Evolutionary conservation across 768 basidiomycete genomes (phyloP), one percentile per base, ranked within the genome.

Genomic region (Trametes gibbosa): DNA sequence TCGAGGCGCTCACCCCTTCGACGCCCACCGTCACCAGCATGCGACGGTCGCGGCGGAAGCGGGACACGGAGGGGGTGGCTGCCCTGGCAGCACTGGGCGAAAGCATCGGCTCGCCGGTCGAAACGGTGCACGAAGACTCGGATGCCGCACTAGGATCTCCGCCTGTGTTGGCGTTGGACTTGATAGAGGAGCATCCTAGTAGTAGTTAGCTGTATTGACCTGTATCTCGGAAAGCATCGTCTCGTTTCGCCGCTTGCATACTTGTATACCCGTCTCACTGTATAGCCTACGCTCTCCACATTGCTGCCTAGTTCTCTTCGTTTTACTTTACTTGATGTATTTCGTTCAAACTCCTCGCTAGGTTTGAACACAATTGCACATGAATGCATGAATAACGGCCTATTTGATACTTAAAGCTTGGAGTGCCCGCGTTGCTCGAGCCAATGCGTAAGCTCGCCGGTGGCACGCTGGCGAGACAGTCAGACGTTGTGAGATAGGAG

Each of bases 381-480:
- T 14, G 32, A 21, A 16, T 32, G n/a, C 32, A n/a, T 27, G 14
- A 24, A 9, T 24, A 12, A n/a, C 21, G 6, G 7, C 41, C 43
- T 8, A 2, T 1, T 12, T 37, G 25, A 32, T 23, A 51, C 24
- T 8, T 41, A 55, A 2, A 56, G 53, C 39, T 51, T 59, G 29
- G 74, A 50, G 19, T 32, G 50, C 9, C 55, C 48, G 74, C 79
- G 78, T 47, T 73, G 68, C 53, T 66, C 68, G 39, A 88, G 70
- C 88, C 88, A 90, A 19, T 65, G 69, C 25, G 65, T 65, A 59
- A 90, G 66, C 64, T 90, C 87, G 19, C 59, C 72, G 37, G 79
- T 82, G 39, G 86, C 85, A 29, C 85, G 82, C 83, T 87, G 65
- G 19, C 5, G 19, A 9, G 12, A 24, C 19, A 10, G 43, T 23